Conservation (phyloP, 768 basidiomycete genomes). For the Psilocybe cubensis region DNA sequence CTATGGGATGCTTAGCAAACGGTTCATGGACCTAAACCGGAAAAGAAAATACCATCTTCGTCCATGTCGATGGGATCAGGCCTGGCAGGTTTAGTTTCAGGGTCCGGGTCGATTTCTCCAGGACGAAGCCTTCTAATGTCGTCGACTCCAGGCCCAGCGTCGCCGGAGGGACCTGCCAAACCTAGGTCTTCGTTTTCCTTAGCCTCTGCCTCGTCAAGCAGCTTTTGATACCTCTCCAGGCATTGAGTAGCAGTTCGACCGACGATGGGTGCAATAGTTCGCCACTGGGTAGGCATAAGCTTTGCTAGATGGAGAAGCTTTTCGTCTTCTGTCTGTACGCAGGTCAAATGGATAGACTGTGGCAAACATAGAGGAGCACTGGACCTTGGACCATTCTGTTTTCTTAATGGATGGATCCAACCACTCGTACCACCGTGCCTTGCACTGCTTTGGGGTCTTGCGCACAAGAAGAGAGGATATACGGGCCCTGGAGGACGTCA, state of each 20-base stretch:
- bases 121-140: constrained; percentile 88
- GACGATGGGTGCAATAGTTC: constrained; percentile 97
- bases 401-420: constrained; percentile 99
- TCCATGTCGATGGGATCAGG: constrained; percentile 99
- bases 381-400: constrained; percentile 98
- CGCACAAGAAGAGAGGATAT: constrained; percentile 97
- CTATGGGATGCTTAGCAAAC: constrained; percentile 41
- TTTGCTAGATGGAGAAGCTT: constrained; percentile 97
- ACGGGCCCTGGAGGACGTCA: constrained; percentile 71
- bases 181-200: constrained; percentile 97
- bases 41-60: constrained; percentile 77
- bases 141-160: constrained; percentile 87
- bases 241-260: constrained; percentile 98
- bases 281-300: constrained; percentile 99
- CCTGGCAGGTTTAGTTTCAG: constrained; percentile 96
- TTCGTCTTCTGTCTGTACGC: constrained; percentile 88
- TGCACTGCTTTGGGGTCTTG: constrained; percentile 99
- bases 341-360: constrained; percentile 1
- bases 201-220: constrained; percentile 95
- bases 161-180: constrained; percentile 79
- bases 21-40: not conserved
- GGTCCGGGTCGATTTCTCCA: constrained; percentile 98
- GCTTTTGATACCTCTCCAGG: constrained; percentile 96
- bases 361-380: constrained; percentile 20
- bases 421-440: constrained; percentile 99